These are phyloP conservation scores for Coemansia aciculifera DNA, from an alignment of 192 early-diverging fungal species.

Conservation along the genomic window DNA sequence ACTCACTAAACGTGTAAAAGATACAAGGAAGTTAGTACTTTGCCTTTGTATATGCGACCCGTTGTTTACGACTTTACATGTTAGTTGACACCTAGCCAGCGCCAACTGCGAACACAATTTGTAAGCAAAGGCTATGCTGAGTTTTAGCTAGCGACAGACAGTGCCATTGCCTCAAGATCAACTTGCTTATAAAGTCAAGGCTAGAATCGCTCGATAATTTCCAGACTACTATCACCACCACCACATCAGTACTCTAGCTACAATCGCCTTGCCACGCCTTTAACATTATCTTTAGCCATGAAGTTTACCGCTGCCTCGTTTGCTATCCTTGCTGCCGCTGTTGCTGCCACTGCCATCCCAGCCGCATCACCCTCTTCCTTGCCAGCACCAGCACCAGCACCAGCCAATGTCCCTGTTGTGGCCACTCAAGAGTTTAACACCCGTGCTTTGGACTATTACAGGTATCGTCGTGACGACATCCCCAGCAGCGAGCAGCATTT, in stretches of 20 bases:
- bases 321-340: neutral
- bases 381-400: neutral
- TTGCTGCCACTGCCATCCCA: neutral
- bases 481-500: no score
- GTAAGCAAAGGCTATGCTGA: neutral
- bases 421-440: neutral
- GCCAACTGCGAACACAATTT: neutral
- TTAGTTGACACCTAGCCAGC: neutral
- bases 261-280: neutral
- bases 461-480: no score
- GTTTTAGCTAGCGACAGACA: neutral
- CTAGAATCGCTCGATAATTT: neutral
- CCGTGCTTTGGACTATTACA: neutral
- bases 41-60: neutral
- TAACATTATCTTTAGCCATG: neutral
- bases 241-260: neutral
- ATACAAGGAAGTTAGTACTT: neutral
- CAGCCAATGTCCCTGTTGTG: neutral
- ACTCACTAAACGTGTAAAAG: neutral
- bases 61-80: neutral
- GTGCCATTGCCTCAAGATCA: neutral
- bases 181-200: neutral
- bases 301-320: neutral
- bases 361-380: neutral
- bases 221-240: neutral